These are phyloP conservation scores for Podospora didyma DNA, from an alignment of 495 filamentous ascomycete species.

Conservation along the genomic window DNA sequence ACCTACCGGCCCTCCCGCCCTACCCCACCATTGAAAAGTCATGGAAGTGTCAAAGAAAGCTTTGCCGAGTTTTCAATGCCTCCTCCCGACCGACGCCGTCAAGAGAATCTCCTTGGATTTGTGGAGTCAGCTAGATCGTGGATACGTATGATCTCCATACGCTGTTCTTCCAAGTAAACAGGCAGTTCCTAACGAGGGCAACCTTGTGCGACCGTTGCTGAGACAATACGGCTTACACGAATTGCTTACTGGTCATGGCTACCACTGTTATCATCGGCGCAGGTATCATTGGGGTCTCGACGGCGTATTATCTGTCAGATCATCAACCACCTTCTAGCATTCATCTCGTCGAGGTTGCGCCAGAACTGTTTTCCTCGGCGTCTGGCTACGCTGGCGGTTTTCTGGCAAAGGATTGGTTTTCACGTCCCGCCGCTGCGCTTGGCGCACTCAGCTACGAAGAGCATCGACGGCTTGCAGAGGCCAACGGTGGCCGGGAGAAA, in stretches of 20 bases:
- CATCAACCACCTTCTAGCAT: constrained; percentile 51
- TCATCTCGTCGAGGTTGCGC: constrained; percentile 64
- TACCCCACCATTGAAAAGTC: neutral
- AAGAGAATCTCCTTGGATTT: no score
- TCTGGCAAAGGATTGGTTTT: constrained; percentile 71
- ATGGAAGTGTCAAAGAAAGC: no score
- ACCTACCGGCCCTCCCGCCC: neutral
- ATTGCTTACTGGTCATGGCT: constrained; percentile 15
- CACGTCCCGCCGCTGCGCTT: constrained; percentile 46
- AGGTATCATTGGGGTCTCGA: constrained; percentile 76
- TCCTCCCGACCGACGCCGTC: neutral
- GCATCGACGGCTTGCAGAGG: constrained; percentile 59
- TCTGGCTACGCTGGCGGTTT: constrained; percentile 75
- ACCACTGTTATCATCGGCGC: constrained; percentile 69
- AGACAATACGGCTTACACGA: no score
- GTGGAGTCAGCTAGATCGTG: no score
- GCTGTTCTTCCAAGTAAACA: no score
- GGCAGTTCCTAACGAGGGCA: no score
- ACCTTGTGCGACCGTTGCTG: no score
- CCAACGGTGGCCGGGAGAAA: constrained; percentile 52
- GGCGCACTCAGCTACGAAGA: constrained; percentile 66
- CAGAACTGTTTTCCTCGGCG: constrained; percentile 63
- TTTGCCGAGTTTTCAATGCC: neutral
- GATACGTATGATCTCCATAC: no score
- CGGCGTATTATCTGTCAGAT: constrained; percentile 68